Percentiles rank a stretch among this genome's conserved stretches.
phyloP scores from a whole-genome alignment of 2,329 filamentous ascomycete species.

The Periconia digitata region DNA sequence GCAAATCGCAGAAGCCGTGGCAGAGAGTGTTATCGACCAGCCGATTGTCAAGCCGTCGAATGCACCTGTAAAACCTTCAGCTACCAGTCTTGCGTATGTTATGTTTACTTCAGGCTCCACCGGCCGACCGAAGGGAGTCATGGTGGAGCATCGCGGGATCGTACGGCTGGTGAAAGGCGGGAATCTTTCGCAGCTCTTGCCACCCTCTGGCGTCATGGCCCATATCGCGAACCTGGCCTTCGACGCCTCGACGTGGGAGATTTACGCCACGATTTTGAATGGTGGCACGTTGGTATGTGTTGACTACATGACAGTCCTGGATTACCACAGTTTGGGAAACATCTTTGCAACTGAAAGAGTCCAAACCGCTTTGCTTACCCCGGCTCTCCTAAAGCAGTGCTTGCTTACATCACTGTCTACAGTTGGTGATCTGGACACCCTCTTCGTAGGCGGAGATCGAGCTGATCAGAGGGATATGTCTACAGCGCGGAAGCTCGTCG shows the following conservation, averaged over 20 bases:
- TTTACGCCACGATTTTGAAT: slow-evolving; percentile 51
- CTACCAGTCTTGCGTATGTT: slow-evolving; percentile 55
- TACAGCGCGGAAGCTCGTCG: neutral
- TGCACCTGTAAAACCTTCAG: slow-evolving; percentile 21
- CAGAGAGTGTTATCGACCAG: slow-evolving; percentile 28
- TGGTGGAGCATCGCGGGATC: slow-evolving; percentile 62
- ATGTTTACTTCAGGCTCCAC: slow-evolving; percentile 54
- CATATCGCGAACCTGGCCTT: slow-evolving; percentile 41
- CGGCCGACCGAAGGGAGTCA: slow-evolving; percentile 57
- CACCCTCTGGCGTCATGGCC: slow-evolving; percentile 37
- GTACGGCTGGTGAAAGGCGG: slow-evolving; percentile 28
- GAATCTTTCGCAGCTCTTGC: slow-evolving; percentile 8
- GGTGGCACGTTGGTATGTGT: slow-evolving; percentile 49
- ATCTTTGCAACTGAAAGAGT: neutral
- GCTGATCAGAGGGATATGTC: neutral
- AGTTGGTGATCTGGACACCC: neutral
- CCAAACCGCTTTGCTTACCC: slow-evolving; percentile 41
- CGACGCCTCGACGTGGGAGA: slow-evolving; percentile 54
- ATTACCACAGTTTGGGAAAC: slow-evolving; percentile 37
- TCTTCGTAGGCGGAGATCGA: neutral
- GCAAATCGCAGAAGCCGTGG: slow-evolving; percentile 52
- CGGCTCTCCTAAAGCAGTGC: neutral
- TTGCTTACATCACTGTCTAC: neutral
- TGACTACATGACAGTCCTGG: slow-evolving; percentile 17
- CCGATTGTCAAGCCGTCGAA: neutral